A percentile compares a stretch with the other conserved stretches of the same genome.
These are phyloP conservation scores for Eucalyptus cloeziana DNA, from an alignment of 345 rosid genomes.

Conservation along the genomic window DNA sequence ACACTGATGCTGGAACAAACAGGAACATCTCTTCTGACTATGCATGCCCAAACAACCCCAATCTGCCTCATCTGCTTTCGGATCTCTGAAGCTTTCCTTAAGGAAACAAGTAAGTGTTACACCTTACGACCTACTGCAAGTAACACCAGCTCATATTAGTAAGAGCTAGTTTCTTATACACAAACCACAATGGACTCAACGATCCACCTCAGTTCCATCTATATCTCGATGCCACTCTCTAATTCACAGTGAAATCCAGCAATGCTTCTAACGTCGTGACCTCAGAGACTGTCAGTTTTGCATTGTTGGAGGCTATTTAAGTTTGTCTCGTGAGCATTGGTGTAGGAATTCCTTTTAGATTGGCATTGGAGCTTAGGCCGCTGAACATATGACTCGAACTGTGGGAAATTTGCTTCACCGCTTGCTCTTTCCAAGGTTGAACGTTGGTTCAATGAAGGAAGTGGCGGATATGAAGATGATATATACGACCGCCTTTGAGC, in stretches of 20 bases:
- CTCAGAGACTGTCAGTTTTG: conserved; percentile 1
- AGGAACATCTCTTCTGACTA: not conserved
- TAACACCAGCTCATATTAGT: not conserved
- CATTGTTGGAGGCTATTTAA: not conserved
- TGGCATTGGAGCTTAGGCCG: conserved; percentile 20
- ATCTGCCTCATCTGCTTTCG: not conserved
- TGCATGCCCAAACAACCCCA: not conserved
- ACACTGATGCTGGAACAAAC: no score
- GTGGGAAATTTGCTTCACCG: not conserved
- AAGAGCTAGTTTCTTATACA: not conserved
- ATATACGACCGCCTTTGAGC: conserved; percentile 31
- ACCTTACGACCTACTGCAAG: not conserved
- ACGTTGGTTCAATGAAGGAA: not conserved
- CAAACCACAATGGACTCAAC: not conserved
- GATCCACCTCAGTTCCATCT: conserved; percentile 20
- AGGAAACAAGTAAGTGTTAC: not conserved
- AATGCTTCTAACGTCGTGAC: not conserved
- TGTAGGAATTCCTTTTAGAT: conserved; percentile 12
- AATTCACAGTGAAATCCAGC: not conserved
- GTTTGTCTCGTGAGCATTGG: conserved; percentile 21
- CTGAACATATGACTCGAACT: not conserved
- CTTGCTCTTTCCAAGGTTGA: not conserved
- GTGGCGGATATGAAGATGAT: conserved; percentile 15
- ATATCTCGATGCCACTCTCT: conserved; percentile 13
- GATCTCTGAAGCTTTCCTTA: not conserved